Evolutionary conservation across 768 basidiomycete genomes (phyloP).

Genomic region (Russula virescens): DNA sequence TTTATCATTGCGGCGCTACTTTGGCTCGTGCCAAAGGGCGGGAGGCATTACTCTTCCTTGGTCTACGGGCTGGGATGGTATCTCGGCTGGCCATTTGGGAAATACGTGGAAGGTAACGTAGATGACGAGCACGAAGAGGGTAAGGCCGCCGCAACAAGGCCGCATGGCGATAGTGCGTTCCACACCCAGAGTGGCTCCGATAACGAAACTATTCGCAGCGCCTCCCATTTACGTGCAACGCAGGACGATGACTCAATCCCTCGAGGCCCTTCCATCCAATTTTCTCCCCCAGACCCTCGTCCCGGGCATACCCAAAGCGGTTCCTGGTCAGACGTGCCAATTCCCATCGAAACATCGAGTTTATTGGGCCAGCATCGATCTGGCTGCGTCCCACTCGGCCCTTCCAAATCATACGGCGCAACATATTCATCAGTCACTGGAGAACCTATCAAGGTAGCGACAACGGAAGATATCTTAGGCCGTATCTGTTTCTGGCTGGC

Average conservation of each 20-base stretch:
- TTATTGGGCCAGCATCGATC: slow-evolving; percentile 38
- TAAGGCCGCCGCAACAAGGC: slow-evolving; percentile 35
- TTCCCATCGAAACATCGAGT: slow-evolving; percentile 43
- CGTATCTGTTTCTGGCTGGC: slow-evolving; percentile 76
- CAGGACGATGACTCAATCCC: slow-evolving; percentile 2
- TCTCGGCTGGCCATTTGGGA: slow-evolving; percentile 96
- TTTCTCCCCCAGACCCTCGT: slow-evolving; percentile 31
- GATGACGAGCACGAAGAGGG: slow-evolving; percentile 33
- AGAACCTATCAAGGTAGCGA: slow-evolving; percentile 18
- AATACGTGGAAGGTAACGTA: slow-evolving; percentile 87
- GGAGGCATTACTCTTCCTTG: slow-evolving; percentile 76
- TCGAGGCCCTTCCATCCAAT: background rate
- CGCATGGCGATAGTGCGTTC: slow-evolving; percentile 31
- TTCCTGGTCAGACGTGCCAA: slow-evolving; percentile 40
- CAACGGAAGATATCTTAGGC: slow-evolving; percentile 51
- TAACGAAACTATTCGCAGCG: slow-evolving; percentile 34
- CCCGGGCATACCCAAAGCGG: slow-evolving; percentile 41
- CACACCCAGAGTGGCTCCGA: slow-evolving; percentile 29
- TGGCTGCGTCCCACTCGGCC: slow-evolving; percentile 35
- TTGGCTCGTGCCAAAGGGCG: slow-evolving; percentile 71
- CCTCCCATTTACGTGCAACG: slow-evolving; percentile 17
- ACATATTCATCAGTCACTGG: slow-evolving; percentile 33
- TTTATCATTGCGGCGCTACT: slow-evolving; percentile 62
- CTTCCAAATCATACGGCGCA: slow-evolving; percentile 68
- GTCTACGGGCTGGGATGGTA: slow-evolving; percentile 95